Conservation (phyloP, 306 rosid species). For the Lupinus albus region DNA sequence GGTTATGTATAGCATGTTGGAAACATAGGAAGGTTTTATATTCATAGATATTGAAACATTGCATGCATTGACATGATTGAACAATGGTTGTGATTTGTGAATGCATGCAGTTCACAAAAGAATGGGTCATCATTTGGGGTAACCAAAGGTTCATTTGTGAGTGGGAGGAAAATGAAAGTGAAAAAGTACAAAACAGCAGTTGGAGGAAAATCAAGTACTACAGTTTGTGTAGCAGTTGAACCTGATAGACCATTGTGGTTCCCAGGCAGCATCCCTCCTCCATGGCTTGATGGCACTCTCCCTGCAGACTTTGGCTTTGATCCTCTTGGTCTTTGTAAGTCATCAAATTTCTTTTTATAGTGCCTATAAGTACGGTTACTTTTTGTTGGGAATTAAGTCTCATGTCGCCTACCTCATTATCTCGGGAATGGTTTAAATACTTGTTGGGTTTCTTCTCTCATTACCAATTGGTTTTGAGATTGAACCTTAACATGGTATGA, state of each 20-base stretch:
- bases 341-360: neutral
- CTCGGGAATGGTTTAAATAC: too few species aligned
- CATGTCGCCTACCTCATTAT: too few species aligned
- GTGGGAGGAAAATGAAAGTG: constrained; percentile 61
- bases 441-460: too few species aligned
- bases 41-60: neutral
- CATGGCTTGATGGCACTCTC: constrained; percentile 42
- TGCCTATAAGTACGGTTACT: too few species aligned
- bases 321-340: constrained; percentile 65
- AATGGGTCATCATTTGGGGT: constrained; percentile 28
- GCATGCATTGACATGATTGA: constrained; percentile 17
- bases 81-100: constrained; percentile 2
- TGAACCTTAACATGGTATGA: too few species aligned
- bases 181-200: constrained; percentile 16
- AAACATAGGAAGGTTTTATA: too few species aligned
- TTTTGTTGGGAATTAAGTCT: too few species aligned
- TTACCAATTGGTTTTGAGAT: too few species aligned
- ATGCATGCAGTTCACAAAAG: constrained; percentile 35
- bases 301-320: constrained; percentile 79
- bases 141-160: constrained; percentile 21
- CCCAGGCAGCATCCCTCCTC: constrained; percentile 43
- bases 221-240: constrained; percentile 33
- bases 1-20: too few species aligned
- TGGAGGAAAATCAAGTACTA: constrained; percentile 2
- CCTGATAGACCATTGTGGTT: constrained; percentile 38